Percentiles rank a stretch among this genome's conserved stretches.
phyloP scores from a whole-genome alignment of 192 early-diverging fungal genomes.

The Entomortierella parvispora region DNA sequence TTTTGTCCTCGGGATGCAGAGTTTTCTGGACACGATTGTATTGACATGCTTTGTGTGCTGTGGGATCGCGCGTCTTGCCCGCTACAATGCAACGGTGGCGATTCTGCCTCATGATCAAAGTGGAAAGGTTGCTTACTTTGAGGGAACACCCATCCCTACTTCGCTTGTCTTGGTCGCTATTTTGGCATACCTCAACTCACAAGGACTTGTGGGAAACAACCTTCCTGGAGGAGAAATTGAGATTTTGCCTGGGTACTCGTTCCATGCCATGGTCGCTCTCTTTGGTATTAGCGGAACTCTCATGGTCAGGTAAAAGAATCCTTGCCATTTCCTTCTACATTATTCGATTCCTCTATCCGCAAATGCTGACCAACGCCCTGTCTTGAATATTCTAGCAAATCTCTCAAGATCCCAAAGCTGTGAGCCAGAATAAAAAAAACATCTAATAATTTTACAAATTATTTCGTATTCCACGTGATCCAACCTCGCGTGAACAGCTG shows the following conservation, averaged over 20 bases:
- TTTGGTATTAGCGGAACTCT: conserved; percentile 82
- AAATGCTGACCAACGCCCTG: too few species aligned
- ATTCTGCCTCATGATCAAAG: conserved; percentile 75
- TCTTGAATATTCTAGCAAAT: too few species aligned
- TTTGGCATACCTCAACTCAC: conserved; percentile 66
- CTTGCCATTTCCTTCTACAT: too few species aligned
- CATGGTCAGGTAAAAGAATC: conserved; percentile 77
- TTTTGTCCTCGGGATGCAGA: conserved; percentile 88
- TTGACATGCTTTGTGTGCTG: conserved; percentile 89
- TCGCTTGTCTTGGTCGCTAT: conserved; percentile 74
- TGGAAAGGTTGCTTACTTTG: conserved; percentile 86
- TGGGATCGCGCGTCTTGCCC: conserved; percentile 84
- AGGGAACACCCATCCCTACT: conserved; percentile 92
- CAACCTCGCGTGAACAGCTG: neutral
- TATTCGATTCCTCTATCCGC: too few species aligned
- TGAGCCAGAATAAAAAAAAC: neutral
- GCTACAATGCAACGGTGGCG: conserved; percentile 91
- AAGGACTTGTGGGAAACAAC: conserved; percentile 64
- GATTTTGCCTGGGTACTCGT: conserved; percentile 68
- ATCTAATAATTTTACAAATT: too few species aligned
- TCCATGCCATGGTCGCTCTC: conserved; percentile 83
- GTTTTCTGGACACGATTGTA: conserved; percentile 78
- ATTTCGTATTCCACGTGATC: neutral
- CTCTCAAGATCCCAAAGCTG: conserved; percentile 47
- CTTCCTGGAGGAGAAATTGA: conserved; percentile 68